Conservation (phyloP, 2,329 filamentous ascomycete genomes). For the Lasiodiplodia sp. region DNA sequence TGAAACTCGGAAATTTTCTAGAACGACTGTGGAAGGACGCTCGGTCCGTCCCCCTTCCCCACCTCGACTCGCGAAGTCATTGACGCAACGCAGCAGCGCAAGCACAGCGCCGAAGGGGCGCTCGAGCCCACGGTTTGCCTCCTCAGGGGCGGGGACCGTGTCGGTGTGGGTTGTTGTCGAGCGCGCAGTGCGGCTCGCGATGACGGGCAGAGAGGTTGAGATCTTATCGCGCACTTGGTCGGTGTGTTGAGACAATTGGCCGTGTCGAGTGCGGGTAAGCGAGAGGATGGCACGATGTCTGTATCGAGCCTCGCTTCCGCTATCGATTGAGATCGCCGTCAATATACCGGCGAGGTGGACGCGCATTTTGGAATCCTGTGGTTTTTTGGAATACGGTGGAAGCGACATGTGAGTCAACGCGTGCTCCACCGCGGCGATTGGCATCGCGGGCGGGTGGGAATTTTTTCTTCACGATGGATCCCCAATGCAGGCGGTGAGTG, state of each 20-base stretch:
- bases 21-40: slow-evolving; percentile 21
- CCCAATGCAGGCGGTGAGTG: slow-evolving; percentile 24
- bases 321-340: slow-evolving; percentile 24
- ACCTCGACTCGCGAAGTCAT: neutral
- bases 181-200: slow-evolving; percentile 12
- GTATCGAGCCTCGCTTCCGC: slow-evolving; percentile 11
- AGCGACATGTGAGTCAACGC: slow-evolving; percentile 14
- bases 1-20: slow-evolving; percentile 27
- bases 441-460: neutral
- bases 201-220: slow-evolving; percentile 4
- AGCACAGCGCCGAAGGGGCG: neutral
- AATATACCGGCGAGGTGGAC: slow-evolving; percentile 12
- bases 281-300: slow-evolving; percentile 22
- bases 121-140: slow-evolving; percentile 12
- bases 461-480: slow-evolving; percentile 13
- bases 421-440: neutral
- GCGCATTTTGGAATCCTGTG: neutral
- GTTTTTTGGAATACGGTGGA: neutral
- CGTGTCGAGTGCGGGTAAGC: slow-evolving; percentile 23
- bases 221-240: slow-evolving; percentile 21
- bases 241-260: slow-evolving; percentile 22
- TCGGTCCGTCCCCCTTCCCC: slow-evolving; percentile 1
- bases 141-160: neutral
- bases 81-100: neutral
- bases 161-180: slow-evolving; percentile 5